Evolutionary conservation across 2,329 filamentous ascomycete species (phyloP).

Genomic region (Alternaria arbusti): DNA sequence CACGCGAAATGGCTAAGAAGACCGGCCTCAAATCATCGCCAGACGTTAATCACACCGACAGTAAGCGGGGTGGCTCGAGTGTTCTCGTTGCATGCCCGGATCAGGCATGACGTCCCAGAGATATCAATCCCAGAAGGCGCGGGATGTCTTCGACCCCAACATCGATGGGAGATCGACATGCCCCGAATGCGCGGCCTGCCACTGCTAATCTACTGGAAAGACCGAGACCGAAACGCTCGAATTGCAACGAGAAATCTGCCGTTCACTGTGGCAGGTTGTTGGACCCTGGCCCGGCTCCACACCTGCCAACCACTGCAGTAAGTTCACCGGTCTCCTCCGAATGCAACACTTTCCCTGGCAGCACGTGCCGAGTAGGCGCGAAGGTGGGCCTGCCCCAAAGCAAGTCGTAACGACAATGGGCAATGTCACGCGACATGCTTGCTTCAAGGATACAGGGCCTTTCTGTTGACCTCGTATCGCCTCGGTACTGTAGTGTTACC

Average conservation of each 20-base stretch:
- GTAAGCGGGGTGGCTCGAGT: slow-evolving; percentile 7
- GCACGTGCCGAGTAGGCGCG: neutral
- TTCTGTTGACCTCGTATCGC: neutral
- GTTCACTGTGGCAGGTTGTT: neutral
- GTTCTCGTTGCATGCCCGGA: neutral
- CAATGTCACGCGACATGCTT: slow-evolving; percentile 1
- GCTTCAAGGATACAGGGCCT: neutral
- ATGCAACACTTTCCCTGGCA: neutral
- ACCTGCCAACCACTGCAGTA: neutral
- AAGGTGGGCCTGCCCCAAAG: neutral
- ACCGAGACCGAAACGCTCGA: neutral
- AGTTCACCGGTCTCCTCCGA: neutral
- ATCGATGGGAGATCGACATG: neutral
- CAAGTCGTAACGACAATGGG: neutral
- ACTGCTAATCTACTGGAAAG: neutral
- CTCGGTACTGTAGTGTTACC: neutral
- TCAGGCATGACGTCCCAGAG: slow-evolving; percentile 4
- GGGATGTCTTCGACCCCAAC: neutral
- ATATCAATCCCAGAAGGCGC: neutral
- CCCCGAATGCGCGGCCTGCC: neutral
- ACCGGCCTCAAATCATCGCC: neutral
- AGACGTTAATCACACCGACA: neutral
- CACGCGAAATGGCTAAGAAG: slow-evolving; percentile 6
- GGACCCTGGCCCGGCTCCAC: slow-evolving; percentile 5
- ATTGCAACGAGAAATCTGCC: neutral